Percentiles rank a stretch among this genome's conserved stretches.
phyloP scores from a whole-genome alignment of 371 early-diverging fungal genomes.

The Mucor sp. region DNA sequence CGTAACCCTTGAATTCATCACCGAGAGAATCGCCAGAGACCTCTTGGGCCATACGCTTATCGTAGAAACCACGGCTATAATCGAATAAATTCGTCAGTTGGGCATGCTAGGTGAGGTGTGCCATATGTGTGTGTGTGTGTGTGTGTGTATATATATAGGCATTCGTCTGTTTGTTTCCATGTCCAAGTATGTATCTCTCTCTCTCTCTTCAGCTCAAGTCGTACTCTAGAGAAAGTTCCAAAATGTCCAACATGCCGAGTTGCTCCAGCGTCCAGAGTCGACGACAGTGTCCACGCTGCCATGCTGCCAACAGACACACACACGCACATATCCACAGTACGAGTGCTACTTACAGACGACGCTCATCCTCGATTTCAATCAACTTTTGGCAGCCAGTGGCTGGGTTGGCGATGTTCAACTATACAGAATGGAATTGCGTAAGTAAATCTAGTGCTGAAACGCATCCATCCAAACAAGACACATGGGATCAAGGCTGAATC shows the following conservation, averaged over 20 bases:
- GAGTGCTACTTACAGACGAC: constrained; percentile 72
- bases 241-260: neutral
- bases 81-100: neutral
- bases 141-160: neutral
- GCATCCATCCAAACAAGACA: neutral
- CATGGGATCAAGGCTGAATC: neutral
- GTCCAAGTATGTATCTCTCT: neutral
- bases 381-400: constrained; percentile 97
- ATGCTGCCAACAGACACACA: neutral
- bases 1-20: constrained; percentile 99
- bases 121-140: neutral
- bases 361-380: constrained; percentile 96
- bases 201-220: neutral
- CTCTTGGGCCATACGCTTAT: constrained; percentile 97
- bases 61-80: constrained; percentile 93
- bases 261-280: neutral
- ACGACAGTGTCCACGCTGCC: neutral
- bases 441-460: neutral
- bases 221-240: neutral
- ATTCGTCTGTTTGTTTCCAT: neutral
- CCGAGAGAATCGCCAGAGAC: constrained; percentile 97
- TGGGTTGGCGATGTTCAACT: constrained; percentile 92
- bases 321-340: neutral
- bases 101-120: neutral
- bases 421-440: neutral